Conservation (phyloP, 2,329 filamentous ascomycete species). For the Penicillium sp. region DNA sequence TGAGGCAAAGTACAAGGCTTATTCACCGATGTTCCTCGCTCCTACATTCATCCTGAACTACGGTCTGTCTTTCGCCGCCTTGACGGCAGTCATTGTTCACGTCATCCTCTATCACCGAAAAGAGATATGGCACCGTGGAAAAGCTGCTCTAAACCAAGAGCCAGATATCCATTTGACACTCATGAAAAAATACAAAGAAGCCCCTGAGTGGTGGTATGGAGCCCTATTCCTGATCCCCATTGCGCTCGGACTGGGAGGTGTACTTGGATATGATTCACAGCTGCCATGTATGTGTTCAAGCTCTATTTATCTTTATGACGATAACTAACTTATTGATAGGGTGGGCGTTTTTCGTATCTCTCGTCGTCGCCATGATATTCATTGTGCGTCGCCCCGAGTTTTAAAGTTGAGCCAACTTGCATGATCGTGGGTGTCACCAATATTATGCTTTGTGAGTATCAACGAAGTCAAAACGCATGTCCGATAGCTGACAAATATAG, state of each 20-base stretch:
- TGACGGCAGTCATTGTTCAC: conserved; percentile 34
- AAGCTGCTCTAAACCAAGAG: conserved; percentile 21
- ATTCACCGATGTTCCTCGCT: conserved; percentile 40
- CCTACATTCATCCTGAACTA: conserved; percentile 38
- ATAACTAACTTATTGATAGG: conserved; percentile 9
- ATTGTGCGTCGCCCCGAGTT: conserved; percentile 10
- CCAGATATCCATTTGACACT: conserved; percentile 64
- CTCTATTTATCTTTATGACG: too few relatives aligned
- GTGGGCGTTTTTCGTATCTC: conserved; percentile 25
- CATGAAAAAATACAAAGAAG: conserved; percentile 61
- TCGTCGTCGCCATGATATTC: conserved; percentile 21
- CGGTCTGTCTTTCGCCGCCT: conserved; percentile 38
- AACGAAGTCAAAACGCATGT: fast-evolving
- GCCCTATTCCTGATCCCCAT: conserved; percentile 32
- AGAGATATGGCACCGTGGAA: conserved; percentile 35
- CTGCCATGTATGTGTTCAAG: conserved; percentile 17
- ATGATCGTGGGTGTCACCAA: conserved; percentile 25
- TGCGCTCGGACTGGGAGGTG: conserved; percentile 32
- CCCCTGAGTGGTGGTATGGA: conserved; percentile 63
- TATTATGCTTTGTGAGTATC: conserved; percentile 21
- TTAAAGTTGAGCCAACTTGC: conserved; percentile 15
- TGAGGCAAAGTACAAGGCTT: conserved; percentile 32
- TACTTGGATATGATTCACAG: conserved; percentile 21
- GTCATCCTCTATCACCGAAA: conserved; percentile 33
- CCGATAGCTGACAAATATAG: conserved; percentile 8